These are phyloP conservation scores for Spathaspora hagerdaliae DNA, from an alignment of 805 yeast genomes.

Conservation along the genomic window DNA sequence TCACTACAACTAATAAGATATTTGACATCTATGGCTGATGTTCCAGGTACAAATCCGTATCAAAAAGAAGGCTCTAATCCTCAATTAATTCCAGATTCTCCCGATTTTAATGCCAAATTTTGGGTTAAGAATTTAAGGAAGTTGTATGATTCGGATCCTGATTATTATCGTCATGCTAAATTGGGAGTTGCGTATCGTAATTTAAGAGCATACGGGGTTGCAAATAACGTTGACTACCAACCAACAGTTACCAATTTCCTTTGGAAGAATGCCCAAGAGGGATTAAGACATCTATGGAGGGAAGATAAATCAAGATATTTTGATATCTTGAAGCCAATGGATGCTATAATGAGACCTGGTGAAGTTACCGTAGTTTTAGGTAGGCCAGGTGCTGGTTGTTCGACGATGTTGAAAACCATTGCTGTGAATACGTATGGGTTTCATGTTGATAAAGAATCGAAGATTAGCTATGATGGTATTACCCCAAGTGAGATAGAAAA, in stretches of 20 bases:
- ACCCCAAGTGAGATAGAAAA: conserved; percentile 22
- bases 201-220: conserved; percentile 58
- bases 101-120: conserved; percentile 52
- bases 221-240: conserved; percentile 66
- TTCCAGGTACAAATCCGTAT: conserved; percentile 44
- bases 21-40: conserved; percentile 47
- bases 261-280: conserved; percentile 19
- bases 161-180: conserved; percentile 57
- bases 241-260: conserved; percentile 48
- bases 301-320: conserved; percentile 22
- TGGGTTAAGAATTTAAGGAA: conserved; percentile 68
- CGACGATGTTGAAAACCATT: conserved; percentile 41
- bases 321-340: conserved; percentile 31
- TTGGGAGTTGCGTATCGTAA: conserved; percentile 58
- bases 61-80: conserved; percentile 14
- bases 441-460: conserved; percentile 27
- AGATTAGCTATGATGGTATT: conserved; percentile 32
- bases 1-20: conserved; percentile 15
- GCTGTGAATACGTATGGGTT: conserved; percentile 38
- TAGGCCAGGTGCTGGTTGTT: conserved; percentile 41
- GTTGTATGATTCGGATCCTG: conserved; percentile 50
- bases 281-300: conserved; percentile 16
- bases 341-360: conserved; percentile 34
- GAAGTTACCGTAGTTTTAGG: conserved; percentile 41
- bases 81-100: conserved; percentile 55